These are phyloP conservation scores for Dalechampia spathulata DNA, from an alignment of 441 rosid species.

Conservation along the genomic window DNA sequence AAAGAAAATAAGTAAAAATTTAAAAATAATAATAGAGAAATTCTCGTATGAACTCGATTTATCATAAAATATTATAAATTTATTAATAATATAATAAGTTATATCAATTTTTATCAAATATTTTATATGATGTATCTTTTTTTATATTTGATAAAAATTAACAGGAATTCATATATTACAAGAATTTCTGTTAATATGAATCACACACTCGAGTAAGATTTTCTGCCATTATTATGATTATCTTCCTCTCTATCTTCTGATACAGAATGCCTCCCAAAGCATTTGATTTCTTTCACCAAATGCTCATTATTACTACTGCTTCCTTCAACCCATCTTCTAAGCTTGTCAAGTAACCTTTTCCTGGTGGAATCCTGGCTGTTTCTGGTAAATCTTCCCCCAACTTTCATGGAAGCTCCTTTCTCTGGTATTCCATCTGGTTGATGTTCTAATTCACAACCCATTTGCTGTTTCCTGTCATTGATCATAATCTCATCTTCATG, in stretches of 20 bases:
- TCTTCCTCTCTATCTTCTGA: slow-evolving; percentile 31
- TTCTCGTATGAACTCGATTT: no score
- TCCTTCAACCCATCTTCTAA: slow-evolving; percentile 72
- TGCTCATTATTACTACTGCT: slow-evolving; percentile 38
- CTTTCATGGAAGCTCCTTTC: slow-evolving; percentile 2
- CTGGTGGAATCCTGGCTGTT: slow-evolving; percentile 30
- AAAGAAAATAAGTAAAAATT: no score
- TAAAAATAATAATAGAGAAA: no score
- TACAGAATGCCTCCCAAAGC: slow-evolving; percentile 42
- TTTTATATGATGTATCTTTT: no score
- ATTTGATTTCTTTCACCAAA: slow-evolving; percentile 27
- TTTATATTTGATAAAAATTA: no score
- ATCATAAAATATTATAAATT: no score
- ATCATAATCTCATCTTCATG: slow-evolving; percentile 19
- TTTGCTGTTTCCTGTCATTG: no score
- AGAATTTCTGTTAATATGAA: slow-evolving; percentile 4
- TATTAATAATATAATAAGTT: no score
- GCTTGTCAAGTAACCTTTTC: slow-evolving; percentile 45
- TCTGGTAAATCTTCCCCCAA: background rate
- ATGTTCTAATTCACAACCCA: slow-evolving; percentile 15
- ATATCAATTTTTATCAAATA: no score
- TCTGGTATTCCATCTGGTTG: slow-evolving; percentile 16
- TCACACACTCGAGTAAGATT: slow-evolving; percentile 54
- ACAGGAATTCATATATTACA: no score
- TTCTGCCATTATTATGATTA: slow-evolving; percentile 24